phyloP scores from a whole-genome alignment of 2,329 filamentous ascomycete genomes.

The Macrophomina pseudophaseolina region DNA sequence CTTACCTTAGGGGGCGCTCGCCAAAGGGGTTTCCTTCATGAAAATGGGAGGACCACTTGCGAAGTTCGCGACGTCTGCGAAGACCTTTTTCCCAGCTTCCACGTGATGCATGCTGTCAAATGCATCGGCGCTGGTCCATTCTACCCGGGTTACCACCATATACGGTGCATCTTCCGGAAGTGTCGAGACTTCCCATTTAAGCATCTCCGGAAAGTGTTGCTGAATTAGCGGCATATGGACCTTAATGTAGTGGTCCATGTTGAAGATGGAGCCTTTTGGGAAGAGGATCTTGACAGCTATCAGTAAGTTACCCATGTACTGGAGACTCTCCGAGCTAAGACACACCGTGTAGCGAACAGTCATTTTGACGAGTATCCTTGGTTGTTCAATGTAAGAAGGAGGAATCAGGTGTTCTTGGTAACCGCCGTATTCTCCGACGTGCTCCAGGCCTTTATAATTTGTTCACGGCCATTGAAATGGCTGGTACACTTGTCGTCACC shows the following conservation, averaged over 20 bases:
- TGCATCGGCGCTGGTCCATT: not conserved
- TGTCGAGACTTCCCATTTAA: not conserved
- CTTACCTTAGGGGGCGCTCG: not conserved
- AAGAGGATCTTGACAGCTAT: not conserved
- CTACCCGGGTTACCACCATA: not conserved
- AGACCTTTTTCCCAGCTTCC: not conserved
- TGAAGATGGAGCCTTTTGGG: not conserved
- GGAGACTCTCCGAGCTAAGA: too few relatives aligned
- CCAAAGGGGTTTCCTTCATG: not conserved
- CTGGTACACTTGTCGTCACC: too few relatives aligned
- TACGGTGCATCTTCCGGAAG: not conserved
- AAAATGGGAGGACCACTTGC: not conserved
- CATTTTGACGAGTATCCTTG: too few relatives aligned
- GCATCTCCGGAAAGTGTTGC: not conserved
- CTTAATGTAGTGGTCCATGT: constrained; percentile 1
- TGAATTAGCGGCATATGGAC: not conserved
- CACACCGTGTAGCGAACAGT: too few relatives aligned
- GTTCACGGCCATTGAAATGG: too few relatives aligned
- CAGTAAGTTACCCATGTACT: too few relatives aligned
- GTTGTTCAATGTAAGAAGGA: too few relatives aligned
- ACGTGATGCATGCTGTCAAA: not conserved
- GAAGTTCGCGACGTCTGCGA: not conserved
- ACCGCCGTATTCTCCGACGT: too few relatives aligned
- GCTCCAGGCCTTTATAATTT: too few relatives aligned
- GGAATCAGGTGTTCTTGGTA: too few relatives aligned